A percentile compares a stretch with the other conserved stretches of the same genome.
phyloP scores from a whole-genome alignment of 257 asterid genomes.

The Capsicum baccatum region DNA sequence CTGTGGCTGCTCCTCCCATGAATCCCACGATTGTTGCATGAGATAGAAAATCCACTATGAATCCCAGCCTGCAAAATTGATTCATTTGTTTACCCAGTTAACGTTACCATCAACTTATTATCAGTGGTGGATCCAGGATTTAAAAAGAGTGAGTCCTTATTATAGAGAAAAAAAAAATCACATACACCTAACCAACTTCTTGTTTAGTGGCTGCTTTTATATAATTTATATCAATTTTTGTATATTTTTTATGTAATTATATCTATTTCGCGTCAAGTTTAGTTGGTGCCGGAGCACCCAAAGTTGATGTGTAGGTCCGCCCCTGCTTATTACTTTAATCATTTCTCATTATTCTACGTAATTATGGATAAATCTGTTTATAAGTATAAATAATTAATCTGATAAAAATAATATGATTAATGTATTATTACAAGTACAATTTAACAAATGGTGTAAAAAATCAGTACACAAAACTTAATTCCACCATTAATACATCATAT shows the following conservation, averaged over 20 bases:
- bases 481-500: not conserved
- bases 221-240: too few species aligned
- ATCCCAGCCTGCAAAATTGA: constrained; percentile 67
- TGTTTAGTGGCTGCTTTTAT: too few species aligned
- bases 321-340: not conserved
- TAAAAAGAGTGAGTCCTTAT: too few species aligned
- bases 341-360: not conserved
- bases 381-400: not conserved
- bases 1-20: constrained; percentile 98
- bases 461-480: not conserved
- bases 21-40: constrained; percentile 97
- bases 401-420: not conserved
- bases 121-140: too few species aligned
- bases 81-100: not conserved
- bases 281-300: too few species aligned
- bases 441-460: not conserved
- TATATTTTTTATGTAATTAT: too few species aligned
- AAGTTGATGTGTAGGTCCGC: too few species aligned
- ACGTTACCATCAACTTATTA: not conserved
- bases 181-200: too few species aligned
- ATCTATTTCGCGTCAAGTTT: too few species aligned
- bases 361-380: not conserved
- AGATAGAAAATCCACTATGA: constrained; percentile 92
- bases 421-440: not conserved
- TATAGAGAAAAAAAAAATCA: too few species aligned